Evolutionary conservation across 176 grass and related monocot genomes (phyloP).

Genomic region (Cocos nucifera): DNA sequence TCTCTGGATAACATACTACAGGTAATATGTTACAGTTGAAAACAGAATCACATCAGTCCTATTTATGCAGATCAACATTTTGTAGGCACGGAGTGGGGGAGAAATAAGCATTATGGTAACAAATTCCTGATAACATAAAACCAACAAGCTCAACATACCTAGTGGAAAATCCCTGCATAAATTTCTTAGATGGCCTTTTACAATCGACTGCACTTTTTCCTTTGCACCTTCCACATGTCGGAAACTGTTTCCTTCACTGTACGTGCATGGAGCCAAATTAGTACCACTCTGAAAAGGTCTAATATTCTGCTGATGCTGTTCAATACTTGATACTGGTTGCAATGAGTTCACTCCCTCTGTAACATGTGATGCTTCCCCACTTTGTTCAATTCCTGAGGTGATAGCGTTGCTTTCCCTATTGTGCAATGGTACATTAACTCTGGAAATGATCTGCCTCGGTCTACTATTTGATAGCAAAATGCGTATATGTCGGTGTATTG

Average conservation of each 20-base stretch:
- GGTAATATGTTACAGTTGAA: too few species aligned
- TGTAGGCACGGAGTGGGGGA: too few species aligned
- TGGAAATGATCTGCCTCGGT: conserved; percentile 5
- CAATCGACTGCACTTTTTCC: conserved; percentile 44
- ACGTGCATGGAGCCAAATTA: conserved; percentile 33
- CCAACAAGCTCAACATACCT: conserved; percentile 27
- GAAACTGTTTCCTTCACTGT: conserved; percentile 36
- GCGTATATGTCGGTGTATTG: conserved; percentile 39
- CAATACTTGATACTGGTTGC: conserved; percentile 22
- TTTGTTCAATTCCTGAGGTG: conserved; percentile 19
- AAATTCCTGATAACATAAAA: too few species aligned
- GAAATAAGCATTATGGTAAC: too few species aligned
- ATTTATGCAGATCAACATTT: too few species aligned
- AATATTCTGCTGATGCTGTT: conserved; percentile 18
- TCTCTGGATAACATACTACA: too few species aligned
- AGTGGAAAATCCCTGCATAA: conserved; percentile 25
- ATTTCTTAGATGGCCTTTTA: conserved; percentile 40
- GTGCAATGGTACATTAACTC: background rate
- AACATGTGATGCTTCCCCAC: conserved; percentile 7
- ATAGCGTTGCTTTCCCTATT: conserved; percentile 4
- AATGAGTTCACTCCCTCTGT: conserved; percentile 20
- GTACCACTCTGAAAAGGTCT: conserved; percentile 33
- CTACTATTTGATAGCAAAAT: conserved; percentile 37
- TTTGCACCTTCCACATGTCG: conserved; percentile 42
- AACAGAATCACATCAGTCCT: too few species aligned